Evolutionary conservation across 345 rosid species (phyloP).

Genomic region (Eucalyptus pauciflora): DNA sequence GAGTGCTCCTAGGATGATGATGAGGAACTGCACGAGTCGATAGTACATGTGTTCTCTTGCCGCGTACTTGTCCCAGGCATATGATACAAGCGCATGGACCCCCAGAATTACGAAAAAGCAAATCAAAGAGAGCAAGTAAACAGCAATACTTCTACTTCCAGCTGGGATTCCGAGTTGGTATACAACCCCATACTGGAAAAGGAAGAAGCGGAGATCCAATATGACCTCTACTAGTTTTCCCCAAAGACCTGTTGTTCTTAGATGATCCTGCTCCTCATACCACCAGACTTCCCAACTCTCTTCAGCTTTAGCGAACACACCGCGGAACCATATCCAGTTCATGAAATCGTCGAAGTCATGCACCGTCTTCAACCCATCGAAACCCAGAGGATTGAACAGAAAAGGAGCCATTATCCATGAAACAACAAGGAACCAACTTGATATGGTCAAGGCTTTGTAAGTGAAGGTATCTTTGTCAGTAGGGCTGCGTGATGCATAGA

Average conservation of each 20-base stretch:
- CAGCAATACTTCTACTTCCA: not conserved
- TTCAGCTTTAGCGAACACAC: not conserved
- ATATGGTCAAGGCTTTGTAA: not conserved
- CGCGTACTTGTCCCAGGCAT: too few species aligned
- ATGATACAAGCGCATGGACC: too few species aligned
- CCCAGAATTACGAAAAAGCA: too few species aligned
- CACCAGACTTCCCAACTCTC: constrained; percentile 1
- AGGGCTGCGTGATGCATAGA: not conserved
- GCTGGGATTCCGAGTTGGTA: not conserved
- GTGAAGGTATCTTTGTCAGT: not conserved
- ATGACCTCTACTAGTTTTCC: not conserved
- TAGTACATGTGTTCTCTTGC: too few species aligned
- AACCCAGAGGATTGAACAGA: not conserved
- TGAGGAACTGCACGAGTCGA: too few species aligned
- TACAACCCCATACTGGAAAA: not conserved
- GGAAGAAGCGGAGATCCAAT: not conserved
- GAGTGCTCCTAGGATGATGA: too few species aligned
- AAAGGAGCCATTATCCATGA: not conserved
- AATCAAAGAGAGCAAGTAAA: too few species aligned
- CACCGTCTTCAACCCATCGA: not conserved
- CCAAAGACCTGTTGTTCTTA: not conserved
- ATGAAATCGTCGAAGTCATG: not conserved
- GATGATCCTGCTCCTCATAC: not conserved
- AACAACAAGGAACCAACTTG: not conserved
- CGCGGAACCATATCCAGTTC: not conserved